phyloP scores from a whole-genome alignment of 805 yeast genomes.

The Pichia nakasei region DNA sequence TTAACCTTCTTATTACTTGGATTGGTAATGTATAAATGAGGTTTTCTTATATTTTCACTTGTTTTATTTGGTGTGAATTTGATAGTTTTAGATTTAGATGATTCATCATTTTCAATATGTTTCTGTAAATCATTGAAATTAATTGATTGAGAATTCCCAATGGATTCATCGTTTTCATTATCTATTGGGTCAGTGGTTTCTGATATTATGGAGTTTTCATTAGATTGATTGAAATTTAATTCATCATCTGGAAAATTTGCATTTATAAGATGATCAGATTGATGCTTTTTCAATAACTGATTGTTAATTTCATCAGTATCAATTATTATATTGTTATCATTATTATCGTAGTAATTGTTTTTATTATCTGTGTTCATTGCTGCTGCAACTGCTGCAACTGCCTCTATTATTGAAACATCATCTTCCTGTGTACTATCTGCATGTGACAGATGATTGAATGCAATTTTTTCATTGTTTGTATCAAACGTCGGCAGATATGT shows the following conservation, averaged over 20 bases:
- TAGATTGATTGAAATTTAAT: not conserved
- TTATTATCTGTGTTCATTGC: not conserved
- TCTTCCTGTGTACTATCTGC: not conserved
- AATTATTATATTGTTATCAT: not conserved
- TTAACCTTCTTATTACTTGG: conserved; percentile 4
- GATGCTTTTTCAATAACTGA: too few species aligned
- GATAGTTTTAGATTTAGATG: not conserved
- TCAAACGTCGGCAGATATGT: not conserved
- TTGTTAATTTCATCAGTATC: not conserved
- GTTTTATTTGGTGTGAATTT: conserved; percentile 8
- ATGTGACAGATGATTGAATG: not conserved
- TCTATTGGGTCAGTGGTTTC: not conserved
- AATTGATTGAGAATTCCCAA: not conserved
- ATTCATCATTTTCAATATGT: not conserved
- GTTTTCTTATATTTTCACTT: conserved; percentile 4
- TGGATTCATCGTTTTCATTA: not conserved
- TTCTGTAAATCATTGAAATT: not conserved
- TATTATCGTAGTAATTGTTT: not conserved
- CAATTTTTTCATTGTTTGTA: not conserved
- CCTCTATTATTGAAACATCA: not conserved
- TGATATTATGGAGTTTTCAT: not conserved
- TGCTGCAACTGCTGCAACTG: not conserved
- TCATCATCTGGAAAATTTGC: not conserved
- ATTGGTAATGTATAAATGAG: conserved; percentile 2
- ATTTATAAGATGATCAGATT: not conserved